Evolutionary conservation across 345 rosid genomes (phyloP).

Genomic region (Linum usitatissimum): DNA sequence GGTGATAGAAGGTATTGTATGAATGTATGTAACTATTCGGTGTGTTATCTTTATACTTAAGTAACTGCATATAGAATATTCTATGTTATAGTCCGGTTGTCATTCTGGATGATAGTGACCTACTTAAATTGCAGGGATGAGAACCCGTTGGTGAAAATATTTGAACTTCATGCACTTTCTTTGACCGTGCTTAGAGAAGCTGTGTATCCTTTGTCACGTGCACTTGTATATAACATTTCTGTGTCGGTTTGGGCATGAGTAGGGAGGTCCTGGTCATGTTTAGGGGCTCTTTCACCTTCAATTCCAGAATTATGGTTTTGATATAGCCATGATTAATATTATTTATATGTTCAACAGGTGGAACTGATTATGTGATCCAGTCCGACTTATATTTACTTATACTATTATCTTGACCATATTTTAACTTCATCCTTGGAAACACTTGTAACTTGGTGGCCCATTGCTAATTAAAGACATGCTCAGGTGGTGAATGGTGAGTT

Average conservation of each 20-base stretch:
- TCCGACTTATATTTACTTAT: not conserved
- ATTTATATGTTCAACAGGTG: not conserved
- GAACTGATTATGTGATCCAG: not conserved
- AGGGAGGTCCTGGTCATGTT: not conserved
- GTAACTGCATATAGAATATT: not conserved
- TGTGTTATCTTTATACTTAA: not conserved
- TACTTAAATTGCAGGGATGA: constrained; percentile 37
- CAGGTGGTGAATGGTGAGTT: not conserved
- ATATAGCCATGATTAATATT: not conserved
- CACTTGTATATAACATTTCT: not conserved
- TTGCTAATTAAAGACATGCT: not conserved
- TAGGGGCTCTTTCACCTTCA: not conserved
- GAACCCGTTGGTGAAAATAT: constrained; percentile 31
- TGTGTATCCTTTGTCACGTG: constrained; percentile 43
- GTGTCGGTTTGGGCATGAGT: not conserved
- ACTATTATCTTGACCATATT: not conserved
- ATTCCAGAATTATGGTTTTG: not conserved
- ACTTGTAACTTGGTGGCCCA: not conserved
- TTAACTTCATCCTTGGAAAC: not conserved
- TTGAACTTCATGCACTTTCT: constrained; percentile 52
- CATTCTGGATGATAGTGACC: constrained; percentile 12
- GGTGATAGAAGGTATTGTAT: constrained; percentile 30
- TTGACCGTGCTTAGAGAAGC: constrained; percentile 68
- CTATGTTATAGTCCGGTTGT: constrained; percentile 3
- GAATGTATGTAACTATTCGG: not conserved